Evolutionary conservation across 2,329 filamentous ascomycete genomes (phyloP).

Genomic region (Aureobasidium musti): DNA sequence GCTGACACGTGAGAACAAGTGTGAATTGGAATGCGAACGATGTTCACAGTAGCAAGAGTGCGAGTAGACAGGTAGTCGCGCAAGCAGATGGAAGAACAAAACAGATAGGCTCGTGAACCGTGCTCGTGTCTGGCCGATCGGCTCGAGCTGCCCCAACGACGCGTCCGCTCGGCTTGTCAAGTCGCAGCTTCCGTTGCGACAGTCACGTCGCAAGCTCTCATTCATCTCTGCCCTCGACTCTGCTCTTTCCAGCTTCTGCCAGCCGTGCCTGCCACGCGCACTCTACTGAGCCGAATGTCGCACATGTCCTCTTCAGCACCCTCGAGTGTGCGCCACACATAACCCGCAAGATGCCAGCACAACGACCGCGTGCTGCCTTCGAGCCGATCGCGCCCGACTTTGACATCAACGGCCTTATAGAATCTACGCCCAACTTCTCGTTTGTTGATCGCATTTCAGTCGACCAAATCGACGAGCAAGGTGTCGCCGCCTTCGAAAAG

Average conservation of each 20-base stretch:
- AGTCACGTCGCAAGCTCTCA: not conserved
- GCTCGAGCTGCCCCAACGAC: conserved; percentile 12
- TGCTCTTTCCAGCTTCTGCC: not conserved
- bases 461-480: conserved; percentile 74
- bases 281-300: not conserved
- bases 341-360: conserved; percentile 65
- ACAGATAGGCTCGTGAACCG: conserved; percentile 9
- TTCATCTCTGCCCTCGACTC: not conserved
- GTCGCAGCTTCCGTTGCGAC: conserved; percentile 25
- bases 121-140: conserved; percentile 1
- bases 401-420: conserved; percentile 73
- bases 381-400: conserved; percentile 87
- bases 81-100: not conserved
- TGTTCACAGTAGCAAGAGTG: not conserved
- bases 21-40: not conserved
- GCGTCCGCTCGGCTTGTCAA: conserved; percentile 4
- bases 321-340: not conserved
- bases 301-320: not conserved
- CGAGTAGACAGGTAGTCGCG: not conserved
- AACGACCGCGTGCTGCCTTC: conserved; percentile 83
- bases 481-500: conserved; percentile 79
- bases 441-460: conserved; percentile 80
- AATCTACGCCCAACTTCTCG: conserved; percentile 79
- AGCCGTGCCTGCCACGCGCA: not conserved
- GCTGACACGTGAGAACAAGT: not conserved